These are phyloP conservation scores for Climacium dendroides DNA, from an alignment of 225 moss, liverwort and hornwort species.

Conservation along the genomic window DNA sequence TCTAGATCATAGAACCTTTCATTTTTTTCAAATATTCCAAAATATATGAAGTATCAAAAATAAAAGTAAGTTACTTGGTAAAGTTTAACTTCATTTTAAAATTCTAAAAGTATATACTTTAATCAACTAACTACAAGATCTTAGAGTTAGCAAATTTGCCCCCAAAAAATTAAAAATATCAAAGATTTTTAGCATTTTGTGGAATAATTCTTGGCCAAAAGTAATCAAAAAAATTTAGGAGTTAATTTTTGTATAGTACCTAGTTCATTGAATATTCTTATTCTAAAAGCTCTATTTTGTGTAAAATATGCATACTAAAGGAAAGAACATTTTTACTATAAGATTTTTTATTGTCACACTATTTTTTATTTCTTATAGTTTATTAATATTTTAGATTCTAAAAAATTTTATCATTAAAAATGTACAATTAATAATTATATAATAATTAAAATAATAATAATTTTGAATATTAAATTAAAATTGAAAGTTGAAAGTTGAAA, in stretches of 20 bases:
- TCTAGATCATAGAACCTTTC: neutral
- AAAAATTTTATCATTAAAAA: neutral
- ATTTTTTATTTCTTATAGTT: neutral
- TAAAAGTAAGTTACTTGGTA: neutral
- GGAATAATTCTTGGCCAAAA: neutral
- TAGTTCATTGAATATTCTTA: neutral
- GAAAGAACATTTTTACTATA: neutral
- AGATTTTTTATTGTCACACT: neutral
- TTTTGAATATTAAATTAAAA: neutral
- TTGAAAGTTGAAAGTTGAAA: no score
- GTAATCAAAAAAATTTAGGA: no score
- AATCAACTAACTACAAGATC: neutral
- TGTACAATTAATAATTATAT: neutral
- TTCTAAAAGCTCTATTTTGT: neutral
- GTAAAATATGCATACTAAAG: neutral
- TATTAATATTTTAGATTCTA: no score
- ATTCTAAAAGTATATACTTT: no score
- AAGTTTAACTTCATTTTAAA: neutral
- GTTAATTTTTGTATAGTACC: neutral
- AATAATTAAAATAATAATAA: neutral
- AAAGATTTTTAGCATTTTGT: neutral
- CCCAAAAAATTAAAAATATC: neutral
- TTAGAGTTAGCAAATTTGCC: rapidly evolving
- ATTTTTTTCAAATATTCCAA: neutral
- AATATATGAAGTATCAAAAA: neutral